These are phyloP conservation scores for Gnetum montanum DNA, from an alignment of 75 land plant genomes.

Conservation along the genomic window DNA sequence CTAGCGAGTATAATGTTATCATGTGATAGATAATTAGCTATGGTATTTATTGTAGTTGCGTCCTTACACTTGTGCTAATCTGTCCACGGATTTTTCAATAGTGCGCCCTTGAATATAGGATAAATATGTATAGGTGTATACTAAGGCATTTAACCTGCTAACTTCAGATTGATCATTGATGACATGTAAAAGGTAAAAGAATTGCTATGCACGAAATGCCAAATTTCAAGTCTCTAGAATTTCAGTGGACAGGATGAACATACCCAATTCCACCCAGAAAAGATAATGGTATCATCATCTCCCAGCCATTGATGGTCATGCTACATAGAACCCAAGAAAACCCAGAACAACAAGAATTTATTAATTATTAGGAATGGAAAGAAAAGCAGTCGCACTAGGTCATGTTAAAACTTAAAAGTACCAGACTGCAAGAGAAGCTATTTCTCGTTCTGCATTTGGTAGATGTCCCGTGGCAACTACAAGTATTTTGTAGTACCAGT, in stretches of 20 bases:
- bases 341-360: neutral
- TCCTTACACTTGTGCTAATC: too few relatives aligned
- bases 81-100: too few relatives aligned
- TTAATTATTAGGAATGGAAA: too few relatives aligned
- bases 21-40: too few relatives aligned
- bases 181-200: too few relatives aligned
- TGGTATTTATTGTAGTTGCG: too few relatives aligned
- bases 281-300: neutral
- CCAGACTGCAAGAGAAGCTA: slow-evolving; percentile 5
- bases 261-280: slow-evolving; percentile 4
- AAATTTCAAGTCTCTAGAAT: neutral
- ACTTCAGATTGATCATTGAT: too few relatives aligned
- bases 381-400: neutral
- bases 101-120: neutral
- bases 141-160: too few relatives aligned
- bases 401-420: neutral
- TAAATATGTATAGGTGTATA: neutral
- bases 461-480: neutral
- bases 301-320: slow-evolving; percentile 1
- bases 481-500: slow-evolving; percentile 6
- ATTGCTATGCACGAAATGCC: too few relatives aligned
- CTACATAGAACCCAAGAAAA: neutral
- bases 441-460: neutral
- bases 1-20: too few relatives aligned
- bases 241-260: neutral